These are phyloP conservation scores for Exophiala bonariae DNA, from an alignment of 2,329 filamentous ascomycete genomes.

Conservation along the genomic window DNA sequence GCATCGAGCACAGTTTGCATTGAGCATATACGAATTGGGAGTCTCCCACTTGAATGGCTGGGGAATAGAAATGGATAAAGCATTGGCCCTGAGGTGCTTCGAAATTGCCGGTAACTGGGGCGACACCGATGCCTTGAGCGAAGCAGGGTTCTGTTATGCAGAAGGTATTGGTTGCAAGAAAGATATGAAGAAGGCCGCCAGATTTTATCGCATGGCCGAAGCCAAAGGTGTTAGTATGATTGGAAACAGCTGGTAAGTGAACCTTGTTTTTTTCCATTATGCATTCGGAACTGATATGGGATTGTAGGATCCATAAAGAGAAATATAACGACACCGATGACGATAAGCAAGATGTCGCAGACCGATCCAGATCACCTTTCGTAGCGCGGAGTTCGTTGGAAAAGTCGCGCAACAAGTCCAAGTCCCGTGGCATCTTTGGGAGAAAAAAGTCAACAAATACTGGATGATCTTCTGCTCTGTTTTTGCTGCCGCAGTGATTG, in stretches of 20 bases:
- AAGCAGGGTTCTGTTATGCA: slow-evolving; percentile 94
- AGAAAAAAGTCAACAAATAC: slow-evolving; percentile 14
- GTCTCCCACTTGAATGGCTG: slow-evolving; percentile 98
- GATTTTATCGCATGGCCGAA: slow-evolving; percentile 86
- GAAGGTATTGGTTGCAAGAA: slow-evolving; percentile 94
- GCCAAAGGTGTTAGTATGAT: slow-evolving; percentile 96
- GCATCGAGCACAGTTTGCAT: slow-evolving; percentile 86
- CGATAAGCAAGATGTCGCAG: slow-evolving; percentile 6
- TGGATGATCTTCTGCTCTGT: no score
- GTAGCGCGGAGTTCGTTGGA: slow-evolving; percentile 16
- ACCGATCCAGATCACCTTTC: slow-evolving; percentile 10
- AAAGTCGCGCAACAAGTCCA: slow-evolving; percentile 23
- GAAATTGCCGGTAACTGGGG: slow-evolving; percentile 97
- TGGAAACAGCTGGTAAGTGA: slow-evolving; percentile 88
- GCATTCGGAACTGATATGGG: slow-evolving; percentile 1
- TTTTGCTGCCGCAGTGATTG: no score
- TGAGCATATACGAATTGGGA: slow-evolving; percentile 94
- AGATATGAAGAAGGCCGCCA: slow-evolving; percentile 89
- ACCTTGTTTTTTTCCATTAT: not conserved
- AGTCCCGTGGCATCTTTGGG: slow-evolving; percentile 23
- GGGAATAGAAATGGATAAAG: slow-evolving; percentile 92
- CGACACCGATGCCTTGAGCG: slow-evolving; percentile 87
- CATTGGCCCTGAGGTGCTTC: slow-evolving; percentile 84
- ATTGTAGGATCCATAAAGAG: slow-evolving; percentile 27
- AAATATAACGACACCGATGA: slow-evolving; percentile 26